Base-by-base conservation (phyloP, 2,329 filamentous ascomycete species). In the Onygenales sp. region DNA sequence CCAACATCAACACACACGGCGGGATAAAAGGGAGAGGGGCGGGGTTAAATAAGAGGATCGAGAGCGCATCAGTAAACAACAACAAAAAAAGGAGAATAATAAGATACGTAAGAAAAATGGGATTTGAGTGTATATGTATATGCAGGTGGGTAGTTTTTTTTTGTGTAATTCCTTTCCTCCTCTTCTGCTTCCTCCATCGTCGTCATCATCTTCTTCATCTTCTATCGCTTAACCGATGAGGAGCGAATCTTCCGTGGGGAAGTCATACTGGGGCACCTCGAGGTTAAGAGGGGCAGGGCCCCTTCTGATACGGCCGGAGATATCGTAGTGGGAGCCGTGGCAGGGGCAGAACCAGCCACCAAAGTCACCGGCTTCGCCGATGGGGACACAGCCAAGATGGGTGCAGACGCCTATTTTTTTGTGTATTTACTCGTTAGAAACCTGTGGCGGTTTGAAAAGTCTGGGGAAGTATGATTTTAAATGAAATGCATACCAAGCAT, bases 281-380 rank as follows among this genome's bases (percentile, higher is more conserved):
- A 98, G 84, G 82, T 98, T 98, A 68, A 98, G 83, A 62, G 93
- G 93, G 58, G 93, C 93, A 59, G 93, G 93, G 62, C 93, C 93
- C 83, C 88, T 96, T 80, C 93, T 86, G 82, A 95, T 88, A 76
- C 93, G 90, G 73, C 93, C 93, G 60, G 91, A 97, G 74, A 98
- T 97, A 74, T 98, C 93, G 84, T 98, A 98, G 82, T 98, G 93
- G 64, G 91, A 96, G 75, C 93, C 93, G 83, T 98, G 93, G 87
- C 93, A 98, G 62, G 93, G 93, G 81, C 93, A 98, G 87, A 98
- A 98, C 93, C 93, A 98, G 70, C 93, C 93, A 72, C 93, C 93
- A 68, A 80, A 98, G 76, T 98, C 94, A 73, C 93, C 93, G 61
- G 93, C 89, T 80, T 98, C 93, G 68, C 94, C 93, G 67, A 98